These are phyloP conservation scores for Helianthus tuberosus DNA, from an alignment of 129 eudicot genomes.

Conservation along the genomic window DNA sequence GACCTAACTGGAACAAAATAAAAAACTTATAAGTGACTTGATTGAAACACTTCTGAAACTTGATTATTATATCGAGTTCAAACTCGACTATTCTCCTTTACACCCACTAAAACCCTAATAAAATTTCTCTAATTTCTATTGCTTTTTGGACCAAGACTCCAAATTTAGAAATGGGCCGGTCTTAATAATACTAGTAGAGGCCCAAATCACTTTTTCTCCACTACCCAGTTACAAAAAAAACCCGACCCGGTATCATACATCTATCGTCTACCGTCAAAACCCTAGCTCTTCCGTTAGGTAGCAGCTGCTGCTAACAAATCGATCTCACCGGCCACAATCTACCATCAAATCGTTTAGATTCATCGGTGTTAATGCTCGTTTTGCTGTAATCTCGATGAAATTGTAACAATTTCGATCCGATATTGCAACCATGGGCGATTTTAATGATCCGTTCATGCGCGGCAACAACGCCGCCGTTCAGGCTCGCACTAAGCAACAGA, in stretches of 20 bases:
- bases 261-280: constrained; percentile 14
- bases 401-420: constrained; percentile 22
- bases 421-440: constrained; percentile 70
- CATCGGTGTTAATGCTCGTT: neutral
- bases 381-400: constrained; percentile 10
- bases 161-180: constrained; percentile 1
- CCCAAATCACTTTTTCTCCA: constrained; percentile 10
- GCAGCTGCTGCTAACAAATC: constrained; percentile 21
- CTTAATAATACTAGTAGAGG: neutral
- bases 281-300: constrained; percentile 15
- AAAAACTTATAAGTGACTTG: too few species aligned
- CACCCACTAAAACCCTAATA: too few species aligned
- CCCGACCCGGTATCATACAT: constrained; percentile 14
- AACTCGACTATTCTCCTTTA: too few species aligned
- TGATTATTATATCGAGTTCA: too few species aligned
- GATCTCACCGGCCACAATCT: constrained; percentile 8
- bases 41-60: too few species aligned
- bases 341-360: constrained; percentile 9
- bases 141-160: neutral
- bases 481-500: constrained; percentile 89
- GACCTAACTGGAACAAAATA: too few species aligned
- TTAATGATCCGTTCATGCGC: constrained; percentile 79
- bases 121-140: too few species aligned
- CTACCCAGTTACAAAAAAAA: constrained; percentile 12
- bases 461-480: constrained; percentile 80